A percentile compares a stretch with the other conserved stretches of the same genome.
Evolutionary conservation across 2,329 filamentous ascomycete genomes (phyloP).

Genomic region (Seiridium unicorne): DNA sequence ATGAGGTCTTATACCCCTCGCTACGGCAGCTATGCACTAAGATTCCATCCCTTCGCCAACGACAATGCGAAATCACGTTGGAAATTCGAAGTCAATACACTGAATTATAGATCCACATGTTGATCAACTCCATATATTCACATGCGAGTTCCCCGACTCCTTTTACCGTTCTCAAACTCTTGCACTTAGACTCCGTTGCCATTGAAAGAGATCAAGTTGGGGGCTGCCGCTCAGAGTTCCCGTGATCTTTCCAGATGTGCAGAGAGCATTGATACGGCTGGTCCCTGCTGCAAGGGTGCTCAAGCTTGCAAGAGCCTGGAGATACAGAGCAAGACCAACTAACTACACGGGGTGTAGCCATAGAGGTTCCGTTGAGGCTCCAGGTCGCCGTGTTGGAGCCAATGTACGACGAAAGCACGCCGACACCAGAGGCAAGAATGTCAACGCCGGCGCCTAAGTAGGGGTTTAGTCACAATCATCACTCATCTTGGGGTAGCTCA

Average conservation of each 20-base stretch:
- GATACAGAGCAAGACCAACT: slow-evolving; percentile 58
- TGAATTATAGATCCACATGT: no score
- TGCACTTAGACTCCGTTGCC: neutral
- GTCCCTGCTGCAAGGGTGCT: slow-evolving; percentile 33
- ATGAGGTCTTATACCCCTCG: no score
- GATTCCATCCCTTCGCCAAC: no score
- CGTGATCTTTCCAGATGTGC: slow-evolving; percentile 4
- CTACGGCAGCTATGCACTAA: no score
- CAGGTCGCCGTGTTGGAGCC: slow-evolving; percentile 35
- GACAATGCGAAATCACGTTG: no score
- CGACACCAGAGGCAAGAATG: slow-evolving; percentile 41
- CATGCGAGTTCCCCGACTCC: no score
- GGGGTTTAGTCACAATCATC: neutral
- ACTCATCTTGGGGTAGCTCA: neutral
- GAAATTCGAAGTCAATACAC: no score
- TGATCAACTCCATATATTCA: no score
- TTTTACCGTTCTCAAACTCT: no score
- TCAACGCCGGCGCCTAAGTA: slow-evolving; percentile 38
- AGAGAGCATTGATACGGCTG: slow-evolving; percentile 14
- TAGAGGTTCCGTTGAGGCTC: slow-evolving; percentile 57
- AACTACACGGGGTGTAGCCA: slow-evolving; percentile 63
- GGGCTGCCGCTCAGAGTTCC: slow-evolving; percentile 6
- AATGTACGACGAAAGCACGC: slow-evolving; percentile 40
- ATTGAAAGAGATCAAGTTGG: slow-evolving; percentile 8
- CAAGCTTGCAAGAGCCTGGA: slow-evolving; percentile 43